phyloP scores from a whole-genome alignment of 495 filamentous ascomycete genomes.

The Neurospora sp. region DNA sequence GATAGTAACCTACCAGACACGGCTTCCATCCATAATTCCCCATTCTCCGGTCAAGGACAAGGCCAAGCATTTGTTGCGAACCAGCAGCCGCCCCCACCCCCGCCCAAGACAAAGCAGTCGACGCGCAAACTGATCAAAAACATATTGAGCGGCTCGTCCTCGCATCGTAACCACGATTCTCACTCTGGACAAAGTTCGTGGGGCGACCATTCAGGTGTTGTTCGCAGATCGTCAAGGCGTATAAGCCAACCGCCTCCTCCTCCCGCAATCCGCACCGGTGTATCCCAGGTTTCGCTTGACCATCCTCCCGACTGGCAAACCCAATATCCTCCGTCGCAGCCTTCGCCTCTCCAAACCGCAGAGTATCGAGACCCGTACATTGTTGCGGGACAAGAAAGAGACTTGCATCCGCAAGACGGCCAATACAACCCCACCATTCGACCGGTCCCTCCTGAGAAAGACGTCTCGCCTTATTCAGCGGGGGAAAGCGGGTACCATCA shows the following conservation, averaged over 20 bases:
- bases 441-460: slow-evolving; percentile 25
- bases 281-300: slow-evolving; percentile 29
- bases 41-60: slow-evolving; percentile 18
- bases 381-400: slow-evolving; percentile 27
- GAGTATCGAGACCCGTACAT: slow-evolving; percentile 30
- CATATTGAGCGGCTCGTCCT: slow-evolving; percentile 30
- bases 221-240: slow-evolving; percentile 40
- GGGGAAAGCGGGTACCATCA: slow-evolving; percentile 34
- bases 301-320: slow-evolving; percentile 26
- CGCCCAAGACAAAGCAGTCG: slow-evolving; percentile 30
- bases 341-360: slow-evolving; percentile 36
- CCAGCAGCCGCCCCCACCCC: slow-evolving; percentile 25
- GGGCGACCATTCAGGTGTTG: slow-evolving; percentile 30
- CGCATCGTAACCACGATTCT: slow-evolving; percentile 23
- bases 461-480: slow-evolving; percentile 29
- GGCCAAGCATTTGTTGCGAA: slow-evolving; percentile 6
- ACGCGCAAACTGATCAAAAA: slow-evolving; percentile 38
- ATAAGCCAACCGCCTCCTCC: slow-evolving; percentile 32
- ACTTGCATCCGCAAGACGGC: slow-evolving; percentile 25
- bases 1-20: slow-evolving; percentile 25
- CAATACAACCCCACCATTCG: slow-evolving; percentile 31
- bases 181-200: slow-evolving; percentile 22
- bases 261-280: slow-evolving; percentile 31
- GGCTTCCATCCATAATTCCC: slow-evolving; percentile 15
- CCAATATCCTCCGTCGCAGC: slow-evolving; percentile 20